phyloP scores from a whole-genome alignment of 2,329 filamentous ascomycete species.

The Talaromyces amestolkiae region DNA sequence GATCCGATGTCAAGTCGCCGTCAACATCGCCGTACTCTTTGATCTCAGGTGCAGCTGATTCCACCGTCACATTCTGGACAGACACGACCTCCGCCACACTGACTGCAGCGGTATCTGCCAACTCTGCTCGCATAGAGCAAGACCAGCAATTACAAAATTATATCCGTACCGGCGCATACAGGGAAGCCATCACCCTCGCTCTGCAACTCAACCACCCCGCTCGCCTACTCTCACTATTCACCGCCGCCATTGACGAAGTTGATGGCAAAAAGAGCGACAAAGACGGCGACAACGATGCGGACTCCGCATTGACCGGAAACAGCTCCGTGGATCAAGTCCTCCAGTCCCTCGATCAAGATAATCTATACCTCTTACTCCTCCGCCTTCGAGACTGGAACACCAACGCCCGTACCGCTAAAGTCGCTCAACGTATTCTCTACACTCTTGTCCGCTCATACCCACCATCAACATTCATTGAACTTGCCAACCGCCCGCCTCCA shows the following conservation, averaged over 20 bases:
- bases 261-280: slow-evolving; percentile 54
- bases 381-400: slow-evolving; percentile 96
- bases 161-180: slow-evolving; percentile 81
- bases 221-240: slow-evolving; percentile 79
- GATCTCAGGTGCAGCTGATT: slow-evolving; percentile 88
- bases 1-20: slow-evolving; percentile 30
- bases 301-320: slow-evolving; percentile 44
- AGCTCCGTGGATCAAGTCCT: slow-evolving; percentile 76
- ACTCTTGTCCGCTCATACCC: slow-evolving; percentile 78
- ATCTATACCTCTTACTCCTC: slow-evolving; percentile 78
- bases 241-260: slow-evolving; percentile 71
- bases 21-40: slow-evolving; percentile 59
- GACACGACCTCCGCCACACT: slow-evolving; percentile 84
- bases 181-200: slow-evolving; percentile 87
- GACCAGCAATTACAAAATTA: slow-evolving; percentile 94
- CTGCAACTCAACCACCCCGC: slow-evolving; percentile 93
- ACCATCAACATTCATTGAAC: slow-evolving; percentile 68
- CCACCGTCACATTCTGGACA: slow-evolving; percentile 90
- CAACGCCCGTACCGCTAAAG: slow-evolving; percentile 78
- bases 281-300: slow-evolving; percentile 26
- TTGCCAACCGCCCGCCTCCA: slow-evolving; percentile 48
- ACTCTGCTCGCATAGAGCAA: slow-evolving; percentile 80
- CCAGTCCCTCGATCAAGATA: slow-evolving; percentile 73
- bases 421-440: slow-evolving; percentile 82
- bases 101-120: slow-evolving; percentile 68